Conservation (phyloP, 1,284 basidiomycete species). For the Phenoliferia sp. region DNA sequence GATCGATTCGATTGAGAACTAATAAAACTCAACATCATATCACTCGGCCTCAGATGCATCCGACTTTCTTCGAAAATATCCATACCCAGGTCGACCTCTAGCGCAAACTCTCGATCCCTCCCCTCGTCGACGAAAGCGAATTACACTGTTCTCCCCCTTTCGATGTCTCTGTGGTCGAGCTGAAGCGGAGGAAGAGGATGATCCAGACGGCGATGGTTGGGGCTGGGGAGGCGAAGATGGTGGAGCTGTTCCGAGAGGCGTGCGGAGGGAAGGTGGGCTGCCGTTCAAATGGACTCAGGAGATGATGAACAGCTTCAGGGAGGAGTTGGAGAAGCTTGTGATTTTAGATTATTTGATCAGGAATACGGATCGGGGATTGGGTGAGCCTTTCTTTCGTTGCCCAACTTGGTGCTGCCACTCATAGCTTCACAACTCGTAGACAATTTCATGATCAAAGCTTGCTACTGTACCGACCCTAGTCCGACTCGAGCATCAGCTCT, state of each 20-base stretch:
- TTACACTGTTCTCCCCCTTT: conserved; percentile 48
- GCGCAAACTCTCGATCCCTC: conserved; percentile 69
- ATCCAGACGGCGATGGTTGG: conserved; percentile 58
- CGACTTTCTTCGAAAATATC: conserved; percentile 75
- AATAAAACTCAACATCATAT: too few species aligned
- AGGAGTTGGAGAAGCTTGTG: conserved; percentile 81
- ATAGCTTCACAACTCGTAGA: not conserved
- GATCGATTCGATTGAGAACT: not conserved
- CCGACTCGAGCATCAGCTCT: not conserved
- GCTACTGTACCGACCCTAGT: conserved; percentile 9
- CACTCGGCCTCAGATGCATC: conserved; percentile 60
- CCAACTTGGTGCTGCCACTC: too few species aligned
- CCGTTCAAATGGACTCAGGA: conserved; percentile 42
- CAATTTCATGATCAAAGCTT: conserved; percentile 38
- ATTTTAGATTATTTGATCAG: conserved; percentile 53
- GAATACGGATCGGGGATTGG: conserved; percentile 23
- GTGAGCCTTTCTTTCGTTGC: too few species aligned
- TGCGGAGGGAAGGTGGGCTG: not conserved
- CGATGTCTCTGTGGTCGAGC: conserved; percentile 69
- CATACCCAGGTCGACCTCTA: conserved; percentile 79
- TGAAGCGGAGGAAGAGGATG: conserved; percentile 62
- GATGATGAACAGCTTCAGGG: conserved; percentile 37
- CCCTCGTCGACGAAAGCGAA: not conserved
- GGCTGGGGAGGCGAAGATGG: conserved; percentile 10
- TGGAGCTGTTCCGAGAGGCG: not conserved